Base-by-base conservation (phyloP, 1,139 yeast genomes). In the Taphrina wiesneri region DNA sequence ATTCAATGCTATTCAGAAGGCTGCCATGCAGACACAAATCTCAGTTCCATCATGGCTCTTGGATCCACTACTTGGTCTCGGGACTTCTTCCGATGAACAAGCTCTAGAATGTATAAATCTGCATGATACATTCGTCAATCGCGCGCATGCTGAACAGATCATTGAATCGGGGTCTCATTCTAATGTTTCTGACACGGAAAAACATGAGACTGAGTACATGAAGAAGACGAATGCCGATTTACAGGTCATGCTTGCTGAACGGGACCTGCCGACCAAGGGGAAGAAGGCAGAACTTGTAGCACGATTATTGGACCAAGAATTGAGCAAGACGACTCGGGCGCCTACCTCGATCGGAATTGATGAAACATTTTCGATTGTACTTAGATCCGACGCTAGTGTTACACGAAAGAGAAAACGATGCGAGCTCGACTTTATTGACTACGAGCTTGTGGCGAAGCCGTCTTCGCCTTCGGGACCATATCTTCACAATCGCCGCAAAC, bases 381-480 rank as follows among this genome's bases (percentile, higher is more conserved):
- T 49, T 9, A 13, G 13, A 19, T 17, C 34, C 21, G 19, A 13
- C n/a, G 7, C 36, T n/a, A 23, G 19, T 28, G 17, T 13, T 7
- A 5, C 17, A 19, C 21, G 53, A 6, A 49, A 49, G 19, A 45
- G 49, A 28, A 45, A 45, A 45, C 49, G 49, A 19, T 28, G 21
- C 28, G 49, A 45, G n/a, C 11, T 23, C n/a, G 28, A 7, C 26
- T 45, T 45, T 11, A 19, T 9, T 9, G 49, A 45, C n/a, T 45
- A 21, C 28, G 21, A 21, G 25, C 49, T 45, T 45, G 13, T n/a
- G 25, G 11, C 28, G 2, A 26, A 21, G 28, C 28, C 28, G n/a
- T 7, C 21, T 7, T 9, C 32, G 4, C 36, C 36, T 17, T n/a
- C 21, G 17, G 63, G 63, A 28, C 67, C 60, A 67, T 69, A 30